Conservation (phyloP, 2,329 filamentous ascomycete species). For the Trichoderma sp. region DNA sequence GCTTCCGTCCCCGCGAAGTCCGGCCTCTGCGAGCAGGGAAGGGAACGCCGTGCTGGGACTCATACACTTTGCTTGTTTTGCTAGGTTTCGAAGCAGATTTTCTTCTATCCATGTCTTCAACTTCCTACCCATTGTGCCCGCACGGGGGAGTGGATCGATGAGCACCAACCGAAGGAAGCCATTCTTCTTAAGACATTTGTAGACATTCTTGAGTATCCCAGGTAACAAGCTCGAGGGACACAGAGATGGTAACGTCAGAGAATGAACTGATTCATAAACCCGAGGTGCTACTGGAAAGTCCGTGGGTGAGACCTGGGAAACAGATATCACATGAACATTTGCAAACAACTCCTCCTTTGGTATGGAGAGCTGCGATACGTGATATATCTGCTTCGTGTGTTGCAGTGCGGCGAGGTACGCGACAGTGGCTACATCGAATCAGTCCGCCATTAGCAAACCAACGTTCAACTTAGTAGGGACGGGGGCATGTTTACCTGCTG, state of each 20-base stretch:
- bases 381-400: conserved; percentile 40
- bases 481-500: conserved; percentile 38
- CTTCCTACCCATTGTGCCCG: conserved; percentile 53
- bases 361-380: conserved; percentile 42
- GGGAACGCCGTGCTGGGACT: conserved; percentile 58
- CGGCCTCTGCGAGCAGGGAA: conserved; percentile 55
- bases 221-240: conserved; percentile 57
- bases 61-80: conserved; percentile 55
- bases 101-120: conserved; percentile 61
- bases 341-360: conserved; percentile 37
- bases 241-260: conserved; percentile 54
- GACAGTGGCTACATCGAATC: conserved; percentile 39
- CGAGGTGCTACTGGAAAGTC: conserved; percentile 39
- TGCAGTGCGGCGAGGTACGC: conserved; percentile 49
- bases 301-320: conserved; percentile 37
- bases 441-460: background rate
- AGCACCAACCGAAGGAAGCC: conserved; percentile 58
- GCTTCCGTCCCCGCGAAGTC: conserved; percentile 47
- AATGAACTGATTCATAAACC: conserved; percentile 49
- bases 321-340: conserved; percentile 40
- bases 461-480: background rate
- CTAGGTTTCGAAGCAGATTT: conserved; percentile 57
- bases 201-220: conserved; percentile 52
- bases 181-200: conserved; percentile 51
- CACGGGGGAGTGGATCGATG: conserved; percentile 59